Evolutionary conservation across 2,329 filamentous ascomycete genomes (phyloP), one percentile per base, ranked within the genome.

Genomic region (Cercospora zeina): DNA sequence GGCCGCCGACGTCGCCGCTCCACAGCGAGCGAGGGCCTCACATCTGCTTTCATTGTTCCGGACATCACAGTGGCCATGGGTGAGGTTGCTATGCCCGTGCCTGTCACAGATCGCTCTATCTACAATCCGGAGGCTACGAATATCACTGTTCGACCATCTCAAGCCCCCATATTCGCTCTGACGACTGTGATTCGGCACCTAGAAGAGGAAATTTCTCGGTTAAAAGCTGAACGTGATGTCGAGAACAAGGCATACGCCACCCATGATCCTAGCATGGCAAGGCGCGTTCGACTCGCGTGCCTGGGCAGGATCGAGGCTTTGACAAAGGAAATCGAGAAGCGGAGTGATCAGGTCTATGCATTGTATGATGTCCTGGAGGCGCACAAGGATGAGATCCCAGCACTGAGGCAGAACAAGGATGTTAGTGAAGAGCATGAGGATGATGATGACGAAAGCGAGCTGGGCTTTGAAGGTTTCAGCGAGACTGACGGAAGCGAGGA

Each of bases 291-390:
- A 63, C 83, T 86, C 64, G 77, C 78, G 3, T 75, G 92, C 58
- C 82, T 84, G 30, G 80, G 79, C 30, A 83, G 83, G 60, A 87
- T 93, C 36, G 81, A 86, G 64, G 79, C 78, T 21, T 71, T 91
- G 19, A 78, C 89, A 45, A 81, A 82, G 64, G 82, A 84, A 57
- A 84, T 91, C 24, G 88, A 92, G 70, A 82, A 83, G 70, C 91
- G 93, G 76, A 86, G 87, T 27, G 88, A 90, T 64, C 89, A 93
- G 74, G 87, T 96, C 45, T 96, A 96, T 76, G 84, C 85, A 45
- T 80, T 96, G 13, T 90, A 93, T 69, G 91, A 96, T 73, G 90
- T 95, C 1, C 80, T 95, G 0, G 90, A 93, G 75, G 90, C 88
- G 5, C 89, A 93, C 73, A 90, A 89, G 77, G 80, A 81, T 34